Base-by-base conservation (phyloP, 2,329 filamentous ascomycete genomes). In the Ophiostoma himal-ulmi region DNA sequence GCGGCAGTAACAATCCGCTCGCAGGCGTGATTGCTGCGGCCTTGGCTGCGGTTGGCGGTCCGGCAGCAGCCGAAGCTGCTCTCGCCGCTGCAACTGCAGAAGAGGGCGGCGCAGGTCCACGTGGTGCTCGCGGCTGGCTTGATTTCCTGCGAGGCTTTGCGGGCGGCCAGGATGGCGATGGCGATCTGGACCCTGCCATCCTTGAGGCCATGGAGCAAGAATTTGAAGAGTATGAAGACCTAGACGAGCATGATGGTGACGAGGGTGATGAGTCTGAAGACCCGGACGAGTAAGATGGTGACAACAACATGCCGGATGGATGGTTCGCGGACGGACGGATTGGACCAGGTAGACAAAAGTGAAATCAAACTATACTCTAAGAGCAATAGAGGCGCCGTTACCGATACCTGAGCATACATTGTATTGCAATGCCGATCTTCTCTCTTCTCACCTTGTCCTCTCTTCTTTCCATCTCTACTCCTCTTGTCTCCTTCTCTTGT, bases 121-220 rank as follows among this genome's bases (percentile, higher is more conserved):
- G 20, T 11, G 30, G 57, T 26, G 5, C n/a, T 6, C 62, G 34
- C 5, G 62, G 62, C 34, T 65, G 34, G 36, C 17, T 65, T 6
- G 20, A 65, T 39, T 65, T 41, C 20, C 17, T 65, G 20, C 62
- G 13, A 1, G 62, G 30, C 36, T n/a, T 65, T 39, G 34, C 10
- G 57, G 57, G 26, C 26, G 26, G 57, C 26, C 78, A 82, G 79
- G 62, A 69, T 66, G 39, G 22, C 69, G 17, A 37, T 60, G 41
- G 14, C 66, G 7, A 70, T 36, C 64, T 52, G 66, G 20, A 52
- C 65, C 64, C 57, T 62, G 57, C 57, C 13, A 60, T 48, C 30
- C 41, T 65, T 5, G 69, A 54, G 36, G 69, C 69, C 44, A 67
- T 67, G 48, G 26, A 62, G 26, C 26, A 62, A 20, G 26, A 34